Evolutionary conservation across 345 rosid genomes (phyloP), one percentile per base, ranked within the genome.

Genomic region (Rhizophora apiculata): DNA sequence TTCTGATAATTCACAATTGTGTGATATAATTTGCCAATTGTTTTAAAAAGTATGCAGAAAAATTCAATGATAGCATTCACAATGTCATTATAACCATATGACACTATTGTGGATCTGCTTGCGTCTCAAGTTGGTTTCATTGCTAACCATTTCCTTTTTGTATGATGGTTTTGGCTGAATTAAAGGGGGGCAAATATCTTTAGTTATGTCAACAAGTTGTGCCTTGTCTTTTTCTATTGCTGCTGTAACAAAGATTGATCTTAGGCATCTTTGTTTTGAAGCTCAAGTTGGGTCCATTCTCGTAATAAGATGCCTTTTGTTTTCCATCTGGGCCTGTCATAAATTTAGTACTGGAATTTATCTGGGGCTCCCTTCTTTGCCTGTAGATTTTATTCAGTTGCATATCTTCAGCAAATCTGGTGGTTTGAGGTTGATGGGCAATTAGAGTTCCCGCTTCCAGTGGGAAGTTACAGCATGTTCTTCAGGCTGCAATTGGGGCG

Each of bases 371-470:
- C 49, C 29, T 77, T 78, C 58, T 61, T 24, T 54, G 63, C 21
- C 9, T 73, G 75, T 62, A 89, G 96, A 76, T 93, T 88, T 71
- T 79, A 79, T 1, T 75, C 87, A 24, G 87, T 88, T 32, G 94
- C 98, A 8, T 93, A 93, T 80, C 92, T 93, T 43, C 98, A 89
- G 73, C 98, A 93, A 77, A 86, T 85, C 60, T 91, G 98, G 98
- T 91, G 98, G 98, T 87, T 91, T 30, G 96, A 93, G 75, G 95
- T 88, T 49, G 91, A 83, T 53, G 98, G 98, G 27, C 86, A 89
- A 72, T 59, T 91, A 26, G 89, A 86, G 74, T 89, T 93, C 69
- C 90, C 88, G 24, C 87, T 91, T 68, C 95, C 96, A 5, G 53
- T 55, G 0, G 97, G 97, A 53, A 87, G 82, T 6, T 91, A 93